Evolutionary conservation across 345 rosid species (phyloP), one percentile per base, ranked within the genome.

Genomic region (Melaleuca quinquenervia): DNA sequence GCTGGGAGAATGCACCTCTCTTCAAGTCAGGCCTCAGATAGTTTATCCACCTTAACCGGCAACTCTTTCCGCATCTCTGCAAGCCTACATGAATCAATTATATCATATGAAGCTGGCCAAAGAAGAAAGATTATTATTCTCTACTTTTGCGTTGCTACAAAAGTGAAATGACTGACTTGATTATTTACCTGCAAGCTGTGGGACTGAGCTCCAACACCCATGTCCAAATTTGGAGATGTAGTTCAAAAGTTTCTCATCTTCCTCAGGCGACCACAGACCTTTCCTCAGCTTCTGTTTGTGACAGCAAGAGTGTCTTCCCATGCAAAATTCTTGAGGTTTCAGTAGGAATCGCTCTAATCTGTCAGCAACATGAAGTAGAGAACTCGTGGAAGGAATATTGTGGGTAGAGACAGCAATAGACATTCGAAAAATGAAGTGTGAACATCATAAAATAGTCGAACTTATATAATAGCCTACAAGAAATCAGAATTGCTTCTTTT

Each of bases 201-300:
- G 98, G 86, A 95, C 98, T 88, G 97, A 93, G 86, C 98, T 94
- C 98, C 98, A 95, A 64, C 97, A 95, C 18, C 97, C 98, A 89
- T 91, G 96, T 6, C 98, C 98, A 54, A 92, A 93, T 84, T 90
- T 93, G 20, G 94, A 91, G 60, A 95, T 94, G 85, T 93, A 90
- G 90, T 88, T 91, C 50, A 94, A 94, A 86, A 95, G 96, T 76
- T 93, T 95, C 92, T 93, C 98, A 82, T 95, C 96, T 93, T 95
- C 98, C 85, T 95, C 98, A 29, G 97, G 98, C 58, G 97, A 95
- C 98, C 98, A 95, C 64, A 95, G 91, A 82, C 98, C 98, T 90
- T 95, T 95, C 87, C 96, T 91, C 70, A 94, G 89, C 90, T 94
- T 94, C 92, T 93, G 97, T 90, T 92, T 93, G 92, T 92, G 91